These are phyloP conservation scores for Periconia sp. DNA, from an alignment of 2,329 filamentous ascomycete species.

Conservation along the genomic window DNA sequence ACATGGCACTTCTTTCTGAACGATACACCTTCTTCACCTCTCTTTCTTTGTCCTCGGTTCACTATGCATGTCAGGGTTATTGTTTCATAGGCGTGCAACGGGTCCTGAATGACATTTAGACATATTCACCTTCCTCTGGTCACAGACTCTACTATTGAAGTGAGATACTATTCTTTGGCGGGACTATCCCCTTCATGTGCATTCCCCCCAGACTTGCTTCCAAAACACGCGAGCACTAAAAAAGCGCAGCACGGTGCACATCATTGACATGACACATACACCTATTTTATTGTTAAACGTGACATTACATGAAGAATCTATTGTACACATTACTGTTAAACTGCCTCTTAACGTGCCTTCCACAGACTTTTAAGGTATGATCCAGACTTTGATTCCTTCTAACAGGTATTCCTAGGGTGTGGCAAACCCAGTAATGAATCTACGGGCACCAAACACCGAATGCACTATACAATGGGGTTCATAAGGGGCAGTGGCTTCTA, in stretches of 20 bases:
- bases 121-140: not conserved
- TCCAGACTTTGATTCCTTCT: too few relatives aligned
- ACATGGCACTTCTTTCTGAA: conserved; percentile 15
- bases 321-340: not conserved
- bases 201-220: not conserved
- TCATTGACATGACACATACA: not conserved
- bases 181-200: too few relatives aligned
- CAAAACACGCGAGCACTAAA: too few relatives aligned
- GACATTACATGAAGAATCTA: not conserved
- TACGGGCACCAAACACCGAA: too few relatives aligned
- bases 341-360: too few relatives aligned
- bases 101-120: conserved; percentile 14
- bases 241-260: not conserved
- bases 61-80: conserved; percentile 31
- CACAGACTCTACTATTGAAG: too few relatives aligned
- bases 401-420: too few relatives aligned
- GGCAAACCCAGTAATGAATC: too few relatives aligned
- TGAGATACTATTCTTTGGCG: too few relatives aligned
- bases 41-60: conserved; percentile 9
- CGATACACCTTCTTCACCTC: conserved; percentile 3
- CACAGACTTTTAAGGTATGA: too few relatives aligned
- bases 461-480: too few relatives aligned
- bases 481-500: too few relatives aligned
- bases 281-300: not conserved
- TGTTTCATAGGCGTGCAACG: conserved; percentile 20